Conservation (phyloP, 345 rosid species). For the Camelina neglecta region DNA sequence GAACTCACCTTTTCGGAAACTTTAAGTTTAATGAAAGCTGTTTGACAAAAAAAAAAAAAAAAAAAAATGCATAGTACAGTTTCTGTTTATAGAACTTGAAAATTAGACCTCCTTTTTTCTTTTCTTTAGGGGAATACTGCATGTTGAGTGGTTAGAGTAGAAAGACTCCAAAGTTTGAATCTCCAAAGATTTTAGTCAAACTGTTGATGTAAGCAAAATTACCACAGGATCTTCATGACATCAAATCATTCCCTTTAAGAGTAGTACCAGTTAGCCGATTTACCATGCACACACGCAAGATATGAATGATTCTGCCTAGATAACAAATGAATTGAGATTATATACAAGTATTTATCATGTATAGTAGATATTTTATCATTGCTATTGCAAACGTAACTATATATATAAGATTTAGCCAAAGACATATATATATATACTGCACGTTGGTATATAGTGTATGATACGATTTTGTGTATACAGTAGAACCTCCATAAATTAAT, state of each 20-base stretch:
- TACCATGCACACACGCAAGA: background rate
- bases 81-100: conserved; percentile 29
- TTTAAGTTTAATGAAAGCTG: no score
- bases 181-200: conserved; percentile 36
- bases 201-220: conserved; percentile 33
- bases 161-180: conserved; percentile 30
- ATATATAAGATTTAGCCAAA: no score
- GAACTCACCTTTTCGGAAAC: no score
- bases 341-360: no score
- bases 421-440: no score
- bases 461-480: no score
- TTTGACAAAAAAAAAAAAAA: no score
- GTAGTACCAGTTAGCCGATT: conserved; percentile 11
- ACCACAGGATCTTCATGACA: conserved; percentile 33
- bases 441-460: no score
- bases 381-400: no score
- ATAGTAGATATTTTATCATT: no score
- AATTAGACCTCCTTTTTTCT: conserved; percentile 24
- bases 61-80: conserved; percentile 8
- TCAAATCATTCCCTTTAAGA: background rate
- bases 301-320: background rate
- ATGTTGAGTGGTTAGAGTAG: conserved; percentile 36
- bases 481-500: no score
- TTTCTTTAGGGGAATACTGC: conserved; percentile 9
- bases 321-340: background rate